These are phyloP conservation scores for Coemansia sp. DNA, from an alignment of 192 early-diverging fungal genomes.

Conservation along the genomic window DNA sequence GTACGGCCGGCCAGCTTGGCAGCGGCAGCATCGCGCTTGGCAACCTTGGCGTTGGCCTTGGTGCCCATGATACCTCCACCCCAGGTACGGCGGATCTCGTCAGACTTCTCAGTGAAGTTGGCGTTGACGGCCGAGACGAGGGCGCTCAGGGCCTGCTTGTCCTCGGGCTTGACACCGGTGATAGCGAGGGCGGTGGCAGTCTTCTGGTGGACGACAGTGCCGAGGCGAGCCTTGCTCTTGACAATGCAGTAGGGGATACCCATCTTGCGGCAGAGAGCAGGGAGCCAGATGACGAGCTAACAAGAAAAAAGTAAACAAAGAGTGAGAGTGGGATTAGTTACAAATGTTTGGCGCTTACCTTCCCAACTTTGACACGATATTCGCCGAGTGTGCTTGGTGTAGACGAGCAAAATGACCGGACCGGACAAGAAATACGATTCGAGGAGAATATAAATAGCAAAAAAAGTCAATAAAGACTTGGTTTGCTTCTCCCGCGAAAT, in stretches of 20 bases:
- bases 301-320: constrained; percentile 1
- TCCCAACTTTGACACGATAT: background rate
- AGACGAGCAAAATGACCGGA: constrained; percentile 6
- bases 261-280: constrained; percentile 99
- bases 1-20: constrained; percentile 16
- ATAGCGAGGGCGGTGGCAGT: constrained; percentile 96
- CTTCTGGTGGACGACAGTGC: constrained; percentile 99
- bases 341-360: constrained; percentile 27
- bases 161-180: constrained; percentile 92
- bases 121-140: constrained; percentile 91
- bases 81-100: constrained; percentile 90
- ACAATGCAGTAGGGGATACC: constrained; percentile 99
- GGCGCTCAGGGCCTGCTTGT: constrained; percentile 89
- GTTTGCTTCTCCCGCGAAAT: background rate
- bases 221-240: constrained; percentile 98
- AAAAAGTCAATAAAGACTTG: background rate
- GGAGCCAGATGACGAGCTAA: constrained; percentile 95
- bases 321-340: constrained; percentile 2
- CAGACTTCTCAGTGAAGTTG: constrained; percentile 96
- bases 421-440: background rate
- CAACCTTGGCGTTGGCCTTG: constrained; percentile 86
- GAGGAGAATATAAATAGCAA: background rate
- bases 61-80: constrained; percentile 98
- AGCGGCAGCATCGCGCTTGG: constrained; percentile 71
- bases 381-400: constrained; percentile 3